Conservation (phyloP, 352 stramenopile genomes). For the Phytophthora pinifolia region DNA sequence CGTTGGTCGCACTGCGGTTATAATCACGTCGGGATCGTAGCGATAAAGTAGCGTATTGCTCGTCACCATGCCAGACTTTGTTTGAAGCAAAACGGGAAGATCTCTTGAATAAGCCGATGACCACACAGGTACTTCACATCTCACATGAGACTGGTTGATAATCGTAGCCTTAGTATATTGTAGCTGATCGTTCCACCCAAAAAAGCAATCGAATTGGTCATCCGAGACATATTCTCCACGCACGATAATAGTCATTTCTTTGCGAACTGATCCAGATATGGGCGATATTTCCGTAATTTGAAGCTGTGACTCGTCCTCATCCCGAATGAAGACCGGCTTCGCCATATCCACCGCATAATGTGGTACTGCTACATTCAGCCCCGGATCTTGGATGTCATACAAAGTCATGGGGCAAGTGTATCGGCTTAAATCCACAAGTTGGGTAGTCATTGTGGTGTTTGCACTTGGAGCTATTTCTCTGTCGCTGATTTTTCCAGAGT, state of each 20-base stretch:
- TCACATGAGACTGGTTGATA: conserved; percentile 26
- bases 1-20: conserved; percentile 27
- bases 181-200: conserved; percentile 37
- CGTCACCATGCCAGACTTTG: conserved; percentile 2
- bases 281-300: conserved; percentile 27
- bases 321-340: conserved; percentile 26
- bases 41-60: conserved; percentile 50
- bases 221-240: conserved; percentile 18
- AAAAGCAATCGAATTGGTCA: conserved; percentile 31
- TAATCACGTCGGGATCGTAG: conserved; percentile 24
- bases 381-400: too few relatives aligned
- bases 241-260: conserved; percentile 22
- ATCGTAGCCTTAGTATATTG: conserved; percentile 9
- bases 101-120: conserved; percentile 17
- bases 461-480: conserved; percentile 6
- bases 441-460: neutral
- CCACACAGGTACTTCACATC: conserved; percentile 35
- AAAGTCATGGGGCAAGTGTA: too few relatives aligned
- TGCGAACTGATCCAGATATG: conserved; percentile 22
- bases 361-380: conserved; percentile 30
- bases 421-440: neutral
- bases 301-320: conserved; percentile 6
- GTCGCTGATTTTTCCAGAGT: conserved; percentile 15
- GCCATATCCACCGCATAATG: conserved; percentile 27
- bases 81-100: conserved; percentile 35